Evolutionary conservation across 2,329 filamentous ascomycete species (phyloP).

Genomic region (Ophiosphaerella narmari): DNA sequence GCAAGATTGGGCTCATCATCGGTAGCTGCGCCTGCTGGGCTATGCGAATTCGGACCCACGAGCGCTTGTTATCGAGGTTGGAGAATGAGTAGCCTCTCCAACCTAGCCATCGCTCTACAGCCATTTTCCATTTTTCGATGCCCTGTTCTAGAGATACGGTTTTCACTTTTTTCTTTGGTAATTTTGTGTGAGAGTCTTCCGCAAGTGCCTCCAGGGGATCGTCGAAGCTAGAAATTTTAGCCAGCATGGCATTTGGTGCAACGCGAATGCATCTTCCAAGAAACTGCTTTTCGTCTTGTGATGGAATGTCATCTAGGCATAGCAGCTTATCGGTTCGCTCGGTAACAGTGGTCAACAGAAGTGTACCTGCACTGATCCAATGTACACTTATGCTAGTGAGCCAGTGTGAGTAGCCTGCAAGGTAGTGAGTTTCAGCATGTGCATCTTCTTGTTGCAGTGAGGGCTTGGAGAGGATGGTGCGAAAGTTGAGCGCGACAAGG

Average conservation of each 20-base stretch:
- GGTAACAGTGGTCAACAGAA: conserved; percentile 39
- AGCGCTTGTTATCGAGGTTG: conserved; percentile 25
- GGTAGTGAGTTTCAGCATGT: conserved; percentile 5
- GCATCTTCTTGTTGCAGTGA: conserved; percentile 9
- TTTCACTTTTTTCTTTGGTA: conserved; percentile 33
- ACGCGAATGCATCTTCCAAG: conserved; percentile 39
- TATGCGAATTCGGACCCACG: conserved; percentile 41
- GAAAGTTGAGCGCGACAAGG: conserved; percentile 42
- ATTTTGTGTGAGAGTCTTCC: conserved; percentile 19
- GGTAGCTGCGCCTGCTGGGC: conserved; percentile 12
- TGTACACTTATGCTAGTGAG: conserved; percentile 39
- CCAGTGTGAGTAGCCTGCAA: conserved; percentile 17
- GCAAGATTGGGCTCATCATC: conserved; percentile 15
- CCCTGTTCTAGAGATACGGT: conserved; percentile 31
- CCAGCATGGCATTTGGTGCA: conserved; percentile 41
- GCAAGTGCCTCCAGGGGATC: conserved; percentile 25
- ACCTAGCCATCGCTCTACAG: conserved; percentile 39
- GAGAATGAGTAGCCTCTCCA: conserved; percentile 41
- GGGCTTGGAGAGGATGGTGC: conserved; percentile 41
- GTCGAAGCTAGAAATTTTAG: conserved; percentile 36
- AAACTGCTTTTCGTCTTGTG: conserved; percentile 23
- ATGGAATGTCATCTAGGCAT: conserved; percentile 20
- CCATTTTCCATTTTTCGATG: conserved; percentile 41
- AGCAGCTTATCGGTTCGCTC: conserved; percentile 26
- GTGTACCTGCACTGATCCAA: conserved; percentile 42